Evolutionary conservation across 495 filamentous ascomycete genomes (phyloP).

Genomic region (Hypoxylon rickii): DNA sequence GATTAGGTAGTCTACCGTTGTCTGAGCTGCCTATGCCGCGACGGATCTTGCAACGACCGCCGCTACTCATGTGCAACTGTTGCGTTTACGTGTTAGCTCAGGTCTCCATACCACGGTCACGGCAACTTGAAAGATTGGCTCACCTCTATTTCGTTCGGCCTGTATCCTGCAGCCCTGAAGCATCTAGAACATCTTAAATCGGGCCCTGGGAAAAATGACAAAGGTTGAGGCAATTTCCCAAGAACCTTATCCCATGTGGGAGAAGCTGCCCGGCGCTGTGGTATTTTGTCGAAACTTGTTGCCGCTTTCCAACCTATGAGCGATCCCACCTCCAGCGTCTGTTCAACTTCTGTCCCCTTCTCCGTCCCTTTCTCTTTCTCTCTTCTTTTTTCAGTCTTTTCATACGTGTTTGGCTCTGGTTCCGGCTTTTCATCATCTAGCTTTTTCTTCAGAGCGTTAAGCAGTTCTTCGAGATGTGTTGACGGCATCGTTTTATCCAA

Average conservation of each 20-base stretch:
- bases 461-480: neutral
- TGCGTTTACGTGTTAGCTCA: neutral
- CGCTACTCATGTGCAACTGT: conserved; percentile 7
- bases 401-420: no score
- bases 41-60: conserved; percentile 17
- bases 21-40: conserved; percentile 4
- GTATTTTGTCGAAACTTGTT: neutral
- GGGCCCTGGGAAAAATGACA: neutral
- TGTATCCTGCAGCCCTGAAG: conserved; percentile 14
- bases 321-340: neutral
- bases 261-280: conserved; percentile 5
- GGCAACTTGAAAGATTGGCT: neutral
- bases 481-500: no score
- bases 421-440: no score
- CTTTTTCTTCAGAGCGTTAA: neutral
- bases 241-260: conserved; percentile 1
- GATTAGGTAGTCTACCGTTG: conserved; percentile 6
- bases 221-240: neutral
- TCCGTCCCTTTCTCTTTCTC: no score
- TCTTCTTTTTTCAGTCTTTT: no score
- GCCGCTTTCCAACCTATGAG: conserved; percentile 1
- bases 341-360: no score
- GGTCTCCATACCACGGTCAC: neutral
- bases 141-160: conserved; percentile 3
- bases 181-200: conserved; percentile 24